Percentiles rank a stretch among this genome's conserved stretches.
These are phyloP conservation scores for Pythium apleroticum DNA, from an alignment of 352 stramenopile species.

Conservation along the genomic window DNA sequence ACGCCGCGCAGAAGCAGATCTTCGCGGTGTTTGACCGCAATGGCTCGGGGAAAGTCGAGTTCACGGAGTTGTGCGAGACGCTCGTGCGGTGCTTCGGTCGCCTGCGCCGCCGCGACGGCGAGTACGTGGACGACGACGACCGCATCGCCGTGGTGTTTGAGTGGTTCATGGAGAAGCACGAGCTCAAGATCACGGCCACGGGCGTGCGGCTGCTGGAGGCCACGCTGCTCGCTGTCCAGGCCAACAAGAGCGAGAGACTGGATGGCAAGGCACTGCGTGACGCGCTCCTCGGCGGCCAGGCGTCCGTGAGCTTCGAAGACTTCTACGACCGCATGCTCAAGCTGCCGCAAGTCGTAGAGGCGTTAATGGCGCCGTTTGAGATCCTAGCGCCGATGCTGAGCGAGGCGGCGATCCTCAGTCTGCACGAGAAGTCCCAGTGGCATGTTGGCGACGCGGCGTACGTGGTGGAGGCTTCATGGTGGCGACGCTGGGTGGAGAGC, in stretches of 20 bases:
- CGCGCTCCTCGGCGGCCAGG: conserved; percentile 27
- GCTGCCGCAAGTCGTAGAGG: conserved; percentile 37
- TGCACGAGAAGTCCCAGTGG: conserved; percentile 39
- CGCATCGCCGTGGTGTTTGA: conserved; percentile 48
- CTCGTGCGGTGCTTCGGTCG: conserved; percentile 40
- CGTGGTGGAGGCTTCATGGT: conserved; percentile 55
- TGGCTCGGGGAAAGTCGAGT: conserved; percentile 46
- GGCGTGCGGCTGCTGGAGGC: conserved; percentile 43
- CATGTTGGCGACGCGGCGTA: conserved; percentile 47
- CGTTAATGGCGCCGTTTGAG: conserved; percentile 59
- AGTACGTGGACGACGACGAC: conserved; percentile 15
- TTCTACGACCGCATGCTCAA: conserved; percentile 35
- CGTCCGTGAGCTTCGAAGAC: conserved; percentile 20
- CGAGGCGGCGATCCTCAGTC: conserved; percentile 40
- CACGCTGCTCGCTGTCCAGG: conserved; percentile 16
- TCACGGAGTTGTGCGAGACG: conserved; percentile 64
- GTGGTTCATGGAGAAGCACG: conserved; percentile 52
- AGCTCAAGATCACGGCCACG: conserved; percentile 27
- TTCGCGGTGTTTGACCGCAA: conserved; percentile 57
- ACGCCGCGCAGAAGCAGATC: conserved; percentile 33
- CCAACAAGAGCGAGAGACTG: not conserved
- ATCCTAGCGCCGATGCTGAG: conserved; percentile 45
- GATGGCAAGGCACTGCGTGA: conserved; percentile 19
- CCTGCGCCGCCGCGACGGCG: conserved; percentile 32
- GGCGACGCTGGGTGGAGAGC: conserved; percentile 45